Evolutionary conservation across 768 basidiomycete genomes (phyloP), one percentile per base, ranked within the genome.

Genomic region (Piloderma croceum): DNA sequence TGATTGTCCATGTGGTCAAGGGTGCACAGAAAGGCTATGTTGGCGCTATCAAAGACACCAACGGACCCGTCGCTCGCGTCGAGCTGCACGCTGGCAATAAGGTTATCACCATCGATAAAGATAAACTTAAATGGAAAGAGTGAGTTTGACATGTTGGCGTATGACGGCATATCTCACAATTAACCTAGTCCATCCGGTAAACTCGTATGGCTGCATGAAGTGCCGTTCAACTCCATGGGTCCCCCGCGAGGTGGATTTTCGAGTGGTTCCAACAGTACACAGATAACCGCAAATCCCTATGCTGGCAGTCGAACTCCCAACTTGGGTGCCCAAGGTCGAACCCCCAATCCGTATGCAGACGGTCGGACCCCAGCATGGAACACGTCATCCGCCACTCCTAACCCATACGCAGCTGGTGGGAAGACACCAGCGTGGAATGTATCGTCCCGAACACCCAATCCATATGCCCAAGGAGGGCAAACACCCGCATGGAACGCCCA

Each of bases 31-130:
- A 99, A 62, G 89, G 91, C 11, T 85, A 93, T 51, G 71, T 83
- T 33, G 96, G 96, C 6, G 79, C 81, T 4, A 87, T 98, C 69
- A 97, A 93, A 63, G 96, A 98, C 57, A 88, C 91, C 21, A 94
- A 92, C 43, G 94, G 92, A 4, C 71, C 73, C 27, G 69, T 80
- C 42, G 89, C 85, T 2, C 77, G 96, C 31, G 91, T 99, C 11
- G 96, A 98, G 61, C 68, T 99, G n/a, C 69, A 75, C 45, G 82
- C 90, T 11, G 84, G 83, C 27, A 93, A 92, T 62, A 92, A 90
- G 61, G 70, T 92, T 17, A 81, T 99, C 43, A 83, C 82, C 27
- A 81, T 97, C 42, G 84, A 87, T 35, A 89, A 91, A 54, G 73
- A 75, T 33, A 89, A 87, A 54, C 61, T 94, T 15, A 73, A 77